A percentile compares a stretch with the other conserved stretches of the same genome.
Conservation (phyloP, 192 early-diverging fungal genomes). For the Jimgerdemannia flammicorona region DNA sequence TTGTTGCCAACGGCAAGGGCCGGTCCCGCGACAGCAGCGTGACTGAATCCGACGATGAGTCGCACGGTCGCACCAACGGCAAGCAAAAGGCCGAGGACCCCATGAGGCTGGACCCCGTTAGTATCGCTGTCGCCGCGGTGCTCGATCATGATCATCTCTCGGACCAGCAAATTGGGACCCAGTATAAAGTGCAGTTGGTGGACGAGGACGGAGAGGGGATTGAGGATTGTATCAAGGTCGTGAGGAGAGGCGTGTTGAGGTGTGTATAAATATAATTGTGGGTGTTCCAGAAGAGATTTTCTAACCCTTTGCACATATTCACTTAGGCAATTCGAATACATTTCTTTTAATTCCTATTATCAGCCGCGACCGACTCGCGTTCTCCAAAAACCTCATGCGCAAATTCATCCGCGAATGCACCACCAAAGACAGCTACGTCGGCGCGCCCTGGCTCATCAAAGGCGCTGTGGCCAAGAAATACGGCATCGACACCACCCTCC, state of each 20-base stretch:
- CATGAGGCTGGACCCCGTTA: constrained; percentile 9
- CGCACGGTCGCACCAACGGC: not conserved
- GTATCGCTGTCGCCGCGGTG: not conserved
- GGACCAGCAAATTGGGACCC: constrained; percentile 3
- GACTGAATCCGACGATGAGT: constrained; percentile 9
- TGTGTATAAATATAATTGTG: not conserved
- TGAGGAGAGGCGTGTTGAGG: constrained; percentile 33
- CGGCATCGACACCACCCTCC: constrained; percentile 35
- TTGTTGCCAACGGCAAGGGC: not conserved
- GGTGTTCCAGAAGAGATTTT: not conserved
- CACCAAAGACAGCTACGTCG: constrained; percentile 61
- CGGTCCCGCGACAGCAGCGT: not conserved
- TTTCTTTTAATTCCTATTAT: not conserved
- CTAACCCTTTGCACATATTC: not conserved
- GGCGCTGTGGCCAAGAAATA: constrained; percentile 50
- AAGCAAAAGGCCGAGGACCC: constrained; percentile 5
- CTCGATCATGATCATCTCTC: not conserved
- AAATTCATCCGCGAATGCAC: constrained; percentile 67
- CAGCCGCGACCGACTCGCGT: constrained; percentile 57
- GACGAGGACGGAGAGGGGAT: constrained; percentile 48
- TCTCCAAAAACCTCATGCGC: constrained; percentile 69
- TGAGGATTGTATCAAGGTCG: constrained; percentile 41
- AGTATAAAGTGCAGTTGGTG: constrained; percentile 50
- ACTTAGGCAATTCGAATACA: not conserved
- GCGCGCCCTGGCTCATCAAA: constrained; percentile 71